Percentiles rank a stretch among this genome's conserved stretches.
Evolutionary conservation across 1,139 yeast species (phyloP).

Genomic region (Entelexis paramagnoliae): DNA sequence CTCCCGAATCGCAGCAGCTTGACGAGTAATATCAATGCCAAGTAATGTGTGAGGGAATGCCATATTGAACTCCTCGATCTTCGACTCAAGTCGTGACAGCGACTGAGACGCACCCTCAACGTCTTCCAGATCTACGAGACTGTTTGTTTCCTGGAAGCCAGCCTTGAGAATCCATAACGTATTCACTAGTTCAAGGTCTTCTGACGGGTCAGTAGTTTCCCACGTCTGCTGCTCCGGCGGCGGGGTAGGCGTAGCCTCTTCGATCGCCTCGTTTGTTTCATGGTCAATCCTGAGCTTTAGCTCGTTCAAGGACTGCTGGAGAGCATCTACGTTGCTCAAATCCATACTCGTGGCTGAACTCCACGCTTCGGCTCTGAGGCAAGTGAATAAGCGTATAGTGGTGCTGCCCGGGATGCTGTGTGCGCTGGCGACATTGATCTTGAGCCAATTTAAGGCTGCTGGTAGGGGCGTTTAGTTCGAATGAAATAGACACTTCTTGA

Average conservation of each 20-base stretch:
- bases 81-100: conserved; percentile 23
- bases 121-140: conserved; percentile 26
- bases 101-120: conserved; percentile 26
- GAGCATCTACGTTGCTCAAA: neutral
- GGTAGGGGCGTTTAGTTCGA: no score
- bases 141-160: conserved; percentile 27
- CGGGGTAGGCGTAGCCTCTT: neutral
- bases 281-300: neutral
- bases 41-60: conserved; percentile 10
- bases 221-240: neutral
- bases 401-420: neutral
- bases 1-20: conserved; percentile 2
- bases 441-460: no score
- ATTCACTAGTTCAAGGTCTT: conserved; percentile 8
- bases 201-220: neutral
- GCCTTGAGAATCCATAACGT: conserved; percentile 24
- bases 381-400: neutral
- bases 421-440: neutral
- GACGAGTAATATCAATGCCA: conserved; percentile 10
- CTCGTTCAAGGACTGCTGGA: neutral
- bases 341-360: neutral
- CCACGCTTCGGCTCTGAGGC: neutral
- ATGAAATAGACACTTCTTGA: no score
- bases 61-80: conserved; percentile 14
- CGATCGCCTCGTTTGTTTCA: neutral